phyloP scores from a whole-genome alignment of 768 basidiomycete species.

The Solioccasus polychromus region DNA sequence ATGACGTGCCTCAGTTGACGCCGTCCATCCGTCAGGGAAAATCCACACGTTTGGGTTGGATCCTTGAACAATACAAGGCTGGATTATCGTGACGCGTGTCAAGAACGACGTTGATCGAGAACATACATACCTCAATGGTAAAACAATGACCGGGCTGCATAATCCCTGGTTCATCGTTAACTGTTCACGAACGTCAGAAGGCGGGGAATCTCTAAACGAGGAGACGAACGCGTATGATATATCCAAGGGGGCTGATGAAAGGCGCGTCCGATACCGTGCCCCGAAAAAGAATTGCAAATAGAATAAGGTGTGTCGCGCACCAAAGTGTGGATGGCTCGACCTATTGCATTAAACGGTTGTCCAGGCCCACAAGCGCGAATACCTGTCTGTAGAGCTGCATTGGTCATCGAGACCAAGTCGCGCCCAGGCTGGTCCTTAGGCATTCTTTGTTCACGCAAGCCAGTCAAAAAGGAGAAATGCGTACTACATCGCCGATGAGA shows the following conservation, averaged over 20 bases:
- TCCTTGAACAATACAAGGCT: conserved; percentile 82
- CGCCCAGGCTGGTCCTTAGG: conserved; percentile 64
- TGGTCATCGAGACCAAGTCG: conserved; percentile 61
- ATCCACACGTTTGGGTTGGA: conserved; percentile 64
- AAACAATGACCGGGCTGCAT: conserved; percentile 90
- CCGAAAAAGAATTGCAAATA: conserved; percentile 70
- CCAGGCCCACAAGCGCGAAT: conserved; percentile 78
- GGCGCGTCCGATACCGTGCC: conserved; percentile 81
- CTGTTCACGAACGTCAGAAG: conserved; percentile 47
- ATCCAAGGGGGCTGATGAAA: conserved; percentile 89
- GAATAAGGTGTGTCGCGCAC: conserved; percentile 43
- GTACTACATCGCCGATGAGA: conserved; percentile 74
- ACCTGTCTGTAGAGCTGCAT: conserved; percentile 62
- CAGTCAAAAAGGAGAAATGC: conserved; percentile 10
- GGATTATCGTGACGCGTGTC: background rate
- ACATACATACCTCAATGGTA: conserved; percentile 75
- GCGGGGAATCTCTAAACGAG: background rate
- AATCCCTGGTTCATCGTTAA: conserved; percentile 75
- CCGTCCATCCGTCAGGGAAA: conserved; percentile 92
- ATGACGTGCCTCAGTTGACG: conserved; percentile 71
- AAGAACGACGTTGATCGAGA: background rate
- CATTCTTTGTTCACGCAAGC: background rate
- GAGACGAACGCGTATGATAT: conserved; percentile 61
- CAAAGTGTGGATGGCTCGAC: conserved; percentile 60
- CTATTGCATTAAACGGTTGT: conserved; percentile 65